Base-by-base conservation (phyloP, 2,329 filamentous ascomycete genomes). In the Neonectria neomacrospora region DNA sequence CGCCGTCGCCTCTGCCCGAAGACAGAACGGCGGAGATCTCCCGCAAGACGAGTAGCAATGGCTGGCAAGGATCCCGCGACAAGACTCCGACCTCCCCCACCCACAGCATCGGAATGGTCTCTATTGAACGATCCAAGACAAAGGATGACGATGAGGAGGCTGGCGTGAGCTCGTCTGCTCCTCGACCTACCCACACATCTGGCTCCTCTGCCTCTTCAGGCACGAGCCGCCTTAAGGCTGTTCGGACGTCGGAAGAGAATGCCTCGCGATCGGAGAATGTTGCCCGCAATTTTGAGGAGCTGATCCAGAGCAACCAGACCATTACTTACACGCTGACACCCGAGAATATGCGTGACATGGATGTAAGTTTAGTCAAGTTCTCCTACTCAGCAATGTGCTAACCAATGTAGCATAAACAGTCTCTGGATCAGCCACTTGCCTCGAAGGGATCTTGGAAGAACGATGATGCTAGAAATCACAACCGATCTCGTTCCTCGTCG, bases 271-370 rank as follows among this genome's bases (percentile, higher is more conserved):
- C 81, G 7, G 86, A 87, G 48, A 86, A 90, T 61, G 86, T 90
- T 52, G 86, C 87, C 10, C 87, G 86, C 50, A 88, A 91, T 70
- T 90, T 96, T 72, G 92, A 96, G 73, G 86, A 94, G 70, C 82
- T 95, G 54, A 94, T 96, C 66, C 88, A 92, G 60, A 94, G 92
- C 76, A 90, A 93, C 70, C 88, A 94, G 74, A 95, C 92, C 1
- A 89, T 95, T 45, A 92, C 92, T 71, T 95, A 91, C 75, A 95
- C 92, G 2, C 82, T 95, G 28, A 96, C 92, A 0, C 92, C 92
- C 0, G 89, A 91, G 73, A 92, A 85, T 69, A 92, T 95, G 86
- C 89, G 91, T 64, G 86, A 92, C 67, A 89, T 92, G 71, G 89
- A 92, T 77, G 90, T 92, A 80, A 80, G 86, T 82, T 30, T 7